Base-by-base conservation (phyloP, 2,329 filamentous ascomycete species). In the Fusarium subglutinans region DNA sequence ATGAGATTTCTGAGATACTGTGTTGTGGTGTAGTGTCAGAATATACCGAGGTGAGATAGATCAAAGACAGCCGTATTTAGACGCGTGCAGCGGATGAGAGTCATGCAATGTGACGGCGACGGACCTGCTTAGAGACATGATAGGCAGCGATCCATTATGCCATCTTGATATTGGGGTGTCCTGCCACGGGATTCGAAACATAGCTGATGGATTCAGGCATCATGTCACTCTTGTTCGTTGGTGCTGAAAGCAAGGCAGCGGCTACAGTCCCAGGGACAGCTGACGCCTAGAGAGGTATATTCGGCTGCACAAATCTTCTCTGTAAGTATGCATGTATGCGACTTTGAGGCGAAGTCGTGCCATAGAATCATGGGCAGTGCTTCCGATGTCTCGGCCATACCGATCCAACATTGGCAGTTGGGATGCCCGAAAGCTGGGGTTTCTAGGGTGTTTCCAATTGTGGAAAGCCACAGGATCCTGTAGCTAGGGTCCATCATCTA, bases 81-180 rank as follows among this genome's bases (percentile, higher is more conserved):
- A 73, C 47, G 53, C 47, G 45, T 72, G 71, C 64, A 72, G 72
- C 38, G 55, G 64, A 44, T 61, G 48, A 57, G 47, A 58, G 41
- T 60, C 51, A 75, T 67, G 63, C 72, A 64, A 73, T 73, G 75
- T 63, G 55, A 76, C 68, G 50, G 50, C 45, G 40, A 51, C 44
- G 47, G 58, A 50, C 33, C 51, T 62, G 56, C 38, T 74, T 75
- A 40, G 53, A 57, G 62, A 60, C 58, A 61, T 60, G 65, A 69
- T 75, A 68, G 41, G 54, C 59, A 65, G 41, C 44, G 62, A 60
- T 51, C 48, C 38, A 50, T 53, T 47, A 56, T 63, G 62, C 61
- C 61, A 65, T 55, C 33, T 59, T 40, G 38, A 48, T 47, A 37
- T 61, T 44, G 73, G 60, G 47, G 66, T 74, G 62, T 56, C 61